Conservation (phyloP, 2,329 filamentous ascomycete species). For the Aureobasidium sp. region DNA sequence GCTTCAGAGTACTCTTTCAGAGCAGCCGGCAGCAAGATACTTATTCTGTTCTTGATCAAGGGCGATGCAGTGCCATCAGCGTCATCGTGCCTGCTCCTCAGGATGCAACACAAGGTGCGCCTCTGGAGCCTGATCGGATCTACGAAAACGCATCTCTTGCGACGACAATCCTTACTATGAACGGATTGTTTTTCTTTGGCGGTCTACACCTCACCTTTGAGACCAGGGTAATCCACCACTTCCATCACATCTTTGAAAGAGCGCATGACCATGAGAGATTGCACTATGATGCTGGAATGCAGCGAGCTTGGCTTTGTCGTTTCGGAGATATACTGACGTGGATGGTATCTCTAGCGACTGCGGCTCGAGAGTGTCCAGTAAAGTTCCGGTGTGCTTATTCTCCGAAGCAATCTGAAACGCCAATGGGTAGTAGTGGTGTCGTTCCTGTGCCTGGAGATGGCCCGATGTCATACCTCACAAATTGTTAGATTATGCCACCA, state of each 20-base stretch:
- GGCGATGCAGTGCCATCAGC: not conserved
- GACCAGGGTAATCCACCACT: not conserved
- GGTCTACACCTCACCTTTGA: not conserved
- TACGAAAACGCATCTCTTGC: not conserved
- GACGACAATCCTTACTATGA: not conserved
- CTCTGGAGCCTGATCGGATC: not conserved
- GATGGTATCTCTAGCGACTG: not conserved
- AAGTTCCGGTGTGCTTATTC: not conserved
- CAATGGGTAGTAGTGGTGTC: not conserved
- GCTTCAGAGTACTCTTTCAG: not conserved
- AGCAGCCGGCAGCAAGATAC: not conserved
- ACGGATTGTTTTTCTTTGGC: not conserved
- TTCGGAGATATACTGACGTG: not conserved
- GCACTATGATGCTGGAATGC: not conserved
- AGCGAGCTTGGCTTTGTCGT: not conserved
- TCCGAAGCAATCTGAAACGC: not conserved
- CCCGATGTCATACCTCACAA: not conserved
- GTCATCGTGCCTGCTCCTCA: conserved; percentile 2
- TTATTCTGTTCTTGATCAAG: not conserved
- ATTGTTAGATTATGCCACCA: not conserved
- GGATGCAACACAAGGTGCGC: not conserved
- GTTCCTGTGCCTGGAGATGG: not conserved
- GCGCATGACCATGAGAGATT: conserved; percentile 9
- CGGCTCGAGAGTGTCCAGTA: not conserved
- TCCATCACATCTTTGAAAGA: not conserved